Evolutionary conservation across 305 asterid genomes (phyloP).

Genomic region (Solanum hybrid): DNA sequence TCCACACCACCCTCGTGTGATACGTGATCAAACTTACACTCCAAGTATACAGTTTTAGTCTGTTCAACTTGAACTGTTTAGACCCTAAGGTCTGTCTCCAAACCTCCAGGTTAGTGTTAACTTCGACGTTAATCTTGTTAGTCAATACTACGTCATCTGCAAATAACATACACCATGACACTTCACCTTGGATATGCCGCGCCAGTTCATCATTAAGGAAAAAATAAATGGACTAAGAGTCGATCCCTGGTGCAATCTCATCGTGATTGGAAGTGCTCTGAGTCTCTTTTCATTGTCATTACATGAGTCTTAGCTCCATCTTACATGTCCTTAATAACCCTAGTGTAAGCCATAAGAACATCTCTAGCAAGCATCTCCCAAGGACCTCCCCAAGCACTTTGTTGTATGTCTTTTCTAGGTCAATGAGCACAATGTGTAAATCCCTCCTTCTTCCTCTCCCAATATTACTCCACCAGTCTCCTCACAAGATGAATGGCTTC

Average conservation of each 20-base stretch:
- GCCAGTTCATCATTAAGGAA: not conserved
- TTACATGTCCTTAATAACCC: not conserved
- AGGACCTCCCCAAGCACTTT: not conserved
- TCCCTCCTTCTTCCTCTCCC: not conserved
- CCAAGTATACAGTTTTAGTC: not conserved
- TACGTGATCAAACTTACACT: not conserved
- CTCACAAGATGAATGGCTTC: not conserved
- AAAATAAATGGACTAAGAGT: not conserved
- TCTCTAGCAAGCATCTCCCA: not conserved
- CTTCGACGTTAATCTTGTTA: not conserved
- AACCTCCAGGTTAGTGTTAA: not conserved
- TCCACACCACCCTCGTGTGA: not conserved
- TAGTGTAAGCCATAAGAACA: not conserved
- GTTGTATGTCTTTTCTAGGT: not conserved
- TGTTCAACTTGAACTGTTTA: not conserved
- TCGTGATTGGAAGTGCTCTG: not conserved
- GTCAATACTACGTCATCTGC: not conserved
- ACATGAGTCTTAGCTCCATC: not conserved
- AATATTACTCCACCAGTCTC: not conserved
- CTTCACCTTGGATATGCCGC: not conserved
- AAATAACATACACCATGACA: not conserved
- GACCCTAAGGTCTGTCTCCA: not conserved
- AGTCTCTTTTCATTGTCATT: not conserved
- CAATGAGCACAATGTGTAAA: not conserved
- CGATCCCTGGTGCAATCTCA: not conserved